Evolutionary conservation across 352 stramenopile species (phyloP).

Genomic region (Thalassiosira mediterranea): DNA sequence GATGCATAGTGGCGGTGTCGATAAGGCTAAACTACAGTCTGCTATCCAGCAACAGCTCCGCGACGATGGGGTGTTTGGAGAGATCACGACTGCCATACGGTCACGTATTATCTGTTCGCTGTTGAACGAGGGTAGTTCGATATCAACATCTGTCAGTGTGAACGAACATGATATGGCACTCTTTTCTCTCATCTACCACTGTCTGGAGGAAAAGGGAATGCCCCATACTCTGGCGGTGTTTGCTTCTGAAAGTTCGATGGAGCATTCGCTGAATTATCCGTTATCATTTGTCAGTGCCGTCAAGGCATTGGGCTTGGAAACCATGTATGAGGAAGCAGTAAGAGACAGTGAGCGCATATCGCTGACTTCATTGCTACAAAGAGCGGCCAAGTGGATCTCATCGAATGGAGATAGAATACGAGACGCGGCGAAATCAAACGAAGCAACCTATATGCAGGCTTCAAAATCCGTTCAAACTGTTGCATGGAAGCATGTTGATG

Average conservation of each 20-base stretch:
- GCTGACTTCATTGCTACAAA: slow-evolving; percentile 14
- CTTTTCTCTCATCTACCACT: slow-evolving; percentile 40
- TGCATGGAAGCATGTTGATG: slow-evolving; percentile 23
- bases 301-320: slow-evolving; percentile 36
- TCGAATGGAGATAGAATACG: background rate
- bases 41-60: slow-evolving; percentile 43
- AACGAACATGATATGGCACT: slow-evolving; percentile 28
- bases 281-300: slow-evolving; percentile 22
- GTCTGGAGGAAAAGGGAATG: slow-evolving; percentile 27
- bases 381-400: slow-evolving; percentile 8
- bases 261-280: slow-evolving; percentile 7
- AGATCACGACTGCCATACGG: slow-evolving; percentile 42
- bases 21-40: slow-evolving; percentile 22
- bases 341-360: slow-evolving; percentile 4
- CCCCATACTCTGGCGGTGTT: slow-evolving; percentile 46
- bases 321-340: slow-evolving; percentile 23
- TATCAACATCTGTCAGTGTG: slow-evolving; percentile 5
- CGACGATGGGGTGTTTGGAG: slow-evolving; percentile 34
- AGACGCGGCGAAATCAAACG: background rate
- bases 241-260: slow-evolving; percentile 40
- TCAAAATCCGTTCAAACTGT: slow-evolving; percentile 28
- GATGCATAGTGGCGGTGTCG: too few species aligned
- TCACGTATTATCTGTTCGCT: slow-evolving; percentile 35
- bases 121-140: slow-evolving; percentile 6
- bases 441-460: slow-evolving; percentile 5